Conservation (phyloP, 2,329 filamentous ascomycete species). For the Bipolaris oryzae region DNA sequence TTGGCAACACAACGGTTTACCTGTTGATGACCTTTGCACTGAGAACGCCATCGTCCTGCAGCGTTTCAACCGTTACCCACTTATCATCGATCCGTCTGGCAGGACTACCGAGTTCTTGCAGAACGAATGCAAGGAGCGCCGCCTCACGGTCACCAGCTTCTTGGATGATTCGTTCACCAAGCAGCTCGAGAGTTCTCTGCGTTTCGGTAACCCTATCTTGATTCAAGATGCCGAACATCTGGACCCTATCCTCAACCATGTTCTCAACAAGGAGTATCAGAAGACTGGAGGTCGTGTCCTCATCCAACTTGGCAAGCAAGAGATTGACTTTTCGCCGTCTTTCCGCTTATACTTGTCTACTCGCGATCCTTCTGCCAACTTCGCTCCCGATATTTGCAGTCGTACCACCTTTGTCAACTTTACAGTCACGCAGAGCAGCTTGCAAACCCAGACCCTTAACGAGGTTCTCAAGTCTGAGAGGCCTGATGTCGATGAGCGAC, state of each 20-base stretch:
- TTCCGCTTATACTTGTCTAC: slow-evolving; percentile 97
- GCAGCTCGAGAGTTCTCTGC: slow-evolving; percentile 92
- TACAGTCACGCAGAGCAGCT: slow-evolving; percentile 96
- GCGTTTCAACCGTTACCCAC: slow-evolving; percentile 96
- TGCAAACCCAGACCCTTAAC: slow-evolving; percentile 96
- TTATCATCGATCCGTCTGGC: slow-evolving; percentile 97
- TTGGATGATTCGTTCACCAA: slow-evolving; percentile 97
- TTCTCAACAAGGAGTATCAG: slow-evolving; percentile 99
- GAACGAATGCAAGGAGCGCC: slow-evolving; percentile 90
- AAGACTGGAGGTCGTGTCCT: slow-evolving; percentile 97
- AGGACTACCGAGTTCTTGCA: slow-evolving; percentile 93
- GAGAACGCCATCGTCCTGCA: slow-evolving; percentile 98
- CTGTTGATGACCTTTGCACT: slow-evolving; percentile 96
- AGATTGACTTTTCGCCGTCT: slow-evolving; percentile 97
- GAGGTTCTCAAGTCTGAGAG: slow-evolving; percentile 97
- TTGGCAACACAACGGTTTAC: slow-evolving; percentile 93
- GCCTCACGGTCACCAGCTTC: slow-evolving; percentile 96
- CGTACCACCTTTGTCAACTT: slow-evolving; percentile 99
- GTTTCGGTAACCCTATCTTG: slow-evolving; percentile 97
- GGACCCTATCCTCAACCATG: slow-evolving; percentile 96
- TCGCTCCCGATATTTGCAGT: slow-evolving; percentile 96
- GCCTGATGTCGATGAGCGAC: slow-evolving; percentile 93
- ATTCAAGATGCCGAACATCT: slow-evolving; percentile 98
- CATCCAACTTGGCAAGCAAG: slow-evolving; percentile 97
- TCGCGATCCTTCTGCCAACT: slow-evolving; percentile 91